A percentile compares a stretch with the other conserved stretches of the same genome.
Evolutionary conservation across 31 red algal species (phyloP).

Genomic region (Bonnemaisonia californica): DNA sequence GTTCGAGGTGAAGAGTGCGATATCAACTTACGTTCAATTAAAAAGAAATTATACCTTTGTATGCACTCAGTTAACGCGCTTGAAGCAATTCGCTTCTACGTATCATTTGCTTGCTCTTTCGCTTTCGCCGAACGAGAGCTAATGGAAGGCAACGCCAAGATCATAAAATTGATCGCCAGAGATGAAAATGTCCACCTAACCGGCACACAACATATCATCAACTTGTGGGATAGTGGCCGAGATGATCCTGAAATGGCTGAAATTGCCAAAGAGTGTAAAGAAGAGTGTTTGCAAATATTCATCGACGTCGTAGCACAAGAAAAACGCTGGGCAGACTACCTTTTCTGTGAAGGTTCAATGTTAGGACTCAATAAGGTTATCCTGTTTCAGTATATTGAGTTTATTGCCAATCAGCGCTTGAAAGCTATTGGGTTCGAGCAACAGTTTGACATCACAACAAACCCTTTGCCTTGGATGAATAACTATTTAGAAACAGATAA

Average conservation of each 20-base stretch:
- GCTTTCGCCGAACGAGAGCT: slow-evolving; percentile 8
- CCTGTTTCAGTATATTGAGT: slow-evolving; percentile 14
- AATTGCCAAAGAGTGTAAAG: background rate
- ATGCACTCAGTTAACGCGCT: background rate
- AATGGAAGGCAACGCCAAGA: slow-evolving; percentile 14
- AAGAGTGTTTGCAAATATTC: background rate
- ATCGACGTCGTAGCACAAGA: slow-evolving; percentile 14
- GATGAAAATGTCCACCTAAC: slow-evolving; percentile 16
- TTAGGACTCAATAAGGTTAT: slow-evolving; percentile 22
- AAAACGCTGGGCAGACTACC: slow-evolving; percentile 21
- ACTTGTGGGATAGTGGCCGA: background rate
- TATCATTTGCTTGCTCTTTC: slow-evolving; percentile 24
- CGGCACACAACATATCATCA: slow-evolving; percentile 15
- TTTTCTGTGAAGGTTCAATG: slow-evolving; percentile 12
- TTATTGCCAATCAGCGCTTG: slow-evolving; percentile 9
- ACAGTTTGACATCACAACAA: slow-evolving; percentile 5
- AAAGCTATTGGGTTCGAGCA: background rate
- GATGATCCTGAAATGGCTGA: slow-evolving; percentile 6
- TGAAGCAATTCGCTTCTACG: slow-evolving; percentile 26
- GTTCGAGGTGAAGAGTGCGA: background rate
- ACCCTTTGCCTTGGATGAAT: slow-evolving; percentile 8
- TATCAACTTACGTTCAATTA: slow-evolving; percentile 4
- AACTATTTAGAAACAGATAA: slow-evolving; percentile 12
- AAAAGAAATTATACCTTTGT: slow-evolving; percentile 3
- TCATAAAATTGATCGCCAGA: slow-evolving; percentile 11